Conservation (phyloP, 2,329 filamentous ascomycete genomes). For the Penicillium carneum region DNA sequence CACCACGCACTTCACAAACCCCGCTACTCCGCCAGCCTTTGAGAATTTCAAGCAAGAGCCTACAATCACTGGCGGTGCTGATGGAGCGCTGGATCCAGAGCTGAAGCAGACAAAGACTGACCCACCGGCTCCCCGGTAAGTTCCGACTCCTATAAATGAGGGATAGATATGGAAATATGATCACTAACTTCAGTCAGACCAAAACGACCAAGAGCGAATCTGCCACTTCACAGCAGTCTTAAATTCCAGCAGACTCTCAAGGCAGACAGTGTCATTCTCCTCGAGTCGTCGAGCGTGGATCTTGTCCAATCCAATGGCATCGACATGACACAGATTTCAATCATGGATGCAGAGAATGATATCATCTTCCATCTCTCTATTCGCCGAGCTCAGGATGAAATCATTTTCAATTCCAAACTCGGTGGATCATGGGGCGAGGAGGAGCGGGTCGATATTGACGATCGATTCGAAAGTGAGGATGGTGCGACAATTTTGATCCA, state of each 20-base stretch:
- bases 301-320: conserved; percentile 5
- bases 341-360: conserved; percentile 5
- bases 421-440: conserved; percentile 18
- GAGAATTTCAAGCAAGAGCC: conserved; percentile 24
- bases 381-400: conserved; percentile 9
- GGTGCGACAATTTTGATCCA: conserved; percentile 21
- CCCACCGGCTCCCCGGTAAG: conserved; percentile 12
- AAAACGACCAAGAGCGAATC: conserved; percentile 17
- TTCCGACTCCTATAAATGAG: background rate
- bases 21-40: conserved; percentile 10
- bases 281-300: conserved; percentile 17
- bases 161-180: background rate
- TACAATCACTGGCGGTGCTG: conserved; percentile 20
- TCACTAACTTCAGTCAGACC: conserved; percentile 9
- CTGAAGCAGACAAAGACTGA: conserved; percentile 18
- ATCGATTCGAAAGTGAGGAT: conserved; percentile 12
- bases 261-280: conserved; percentile 18
- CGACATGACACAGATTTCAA: conserved; percentile 18
- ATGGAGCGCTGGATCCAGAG: conserved; percentile 20
- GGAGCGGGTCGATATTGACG: conserved; percentile 8
- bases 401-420: conserved; percentile 20
- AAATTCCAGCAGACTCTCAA: conserved; percentile 14
- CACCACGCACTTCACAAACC: conserved; percentile 17
- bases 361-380: conserved; percentile 18
- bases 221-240: conserved; percentile 9